Base-by-base conservation (phyloP, 805 yeast species). In the Ogataea nitratoaversa region DNA sequence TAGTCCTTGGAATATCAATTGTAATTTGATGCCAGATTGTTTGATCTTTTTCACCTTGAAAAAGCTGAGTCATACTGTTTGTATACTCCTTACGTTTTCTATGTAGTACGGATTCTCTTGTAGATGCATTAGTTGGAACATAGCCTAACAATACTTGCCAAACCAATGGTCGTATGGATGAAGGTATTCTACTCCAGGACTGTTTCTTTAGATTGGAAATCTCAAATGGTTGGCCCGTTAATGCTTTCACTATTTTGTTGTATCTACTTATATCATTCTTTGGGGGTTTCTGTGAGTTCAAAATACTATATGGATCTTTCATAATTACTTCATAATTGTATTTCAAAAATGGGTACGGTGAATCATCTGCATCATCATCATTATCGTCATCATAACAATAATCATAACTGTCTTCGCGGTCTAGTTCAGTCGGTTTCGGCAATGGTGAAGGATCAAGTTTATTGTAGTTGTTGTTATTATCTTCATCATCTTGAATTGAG, bases 101-200 rank as follows among this genome's bases (percentile, higher is more conserved):
- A 42, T 75, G 72, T 38, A 91, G 61, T 1, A 89, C 82, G 0
- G 81, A 60, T 4, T 66, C 75, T 50, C 95, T 80, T 39, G 98
- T 72, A 34, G 82, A 78, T 19, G 82, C 74, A 57, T 89, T 93
- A 1, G 93, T 78, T 1, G 99, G 96, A 28, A 91, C 66, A 59
- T 93, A 93, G 1, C 98, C 98, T 37, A 91, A 71, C 36, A 93
- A 62, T 14, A 90, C 65, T 63, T 88, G 95, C 99, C 99, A 93
- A 11, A 85, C 78, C 30, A 82, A 64, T 0, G 97, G 85, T 43
- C 98, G 70, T 42, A 89, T 70, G 42, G 80, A 82, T 11, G 74
- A 66, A 0, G 99, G 98, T 5, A 93, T 77, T 2, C 99, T 99
- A 53, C 90, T 84, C 98, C 99, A 93, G 14, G 96, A 76, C 37